Evolutionary conservation across 176 grass and related monocot genomes (phyloP), one percentile per base, ranked within the genome.

Genomic region (Otatea glauca): DNA sequence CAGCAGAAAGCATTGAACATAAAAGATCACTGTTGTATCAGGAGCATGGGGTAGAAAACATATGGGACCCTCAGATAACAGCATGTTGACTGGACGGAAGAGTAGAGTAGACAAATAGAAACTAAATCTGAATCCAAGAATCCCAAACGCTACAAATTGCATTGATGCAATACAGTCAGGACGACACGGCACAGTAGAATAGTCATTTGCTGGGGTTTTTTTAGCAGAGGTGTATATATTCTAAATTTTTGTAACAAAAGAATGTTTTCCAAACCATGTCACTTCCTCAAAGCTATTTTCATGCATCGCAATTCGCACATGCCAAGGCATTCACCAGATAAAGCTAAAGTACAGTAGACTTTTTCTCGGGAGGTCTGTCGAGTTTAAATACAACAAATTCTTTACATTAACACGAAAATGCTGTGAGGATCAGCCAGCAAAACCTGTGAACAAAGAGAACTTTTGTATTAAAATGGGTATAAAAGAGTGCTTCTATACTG

Each of bases 321-420:
- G n/a, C 59, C 75, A 77, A 37, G 65, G 83, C 21, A 24, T 79
- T 74, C 73, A 87, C 49, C 88, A 74, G 72, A 78, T 74, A 75
- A 83, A 80, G 34, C 68, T 80, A 45, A 69, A 35, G 63, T 87
- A 84, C 80, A 90, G 13, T 35, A 64, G 68, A 70, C 81, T 79
- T 74, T 88, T 83, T 68, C 35, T 80, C 24, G 1, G 43, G 32
- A 63, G 85, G 69, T 60, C 74, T 70, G 23, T 49, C 7, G 15
- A 54, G 75, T 80, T 83, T 84, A 68, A 87, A 87, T 87, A 84
- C 84, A 87, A 91, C 61, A 87, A 79, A 90, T 75, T 87, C 80
- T 87, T 87, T 90, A 90, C 89, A 84, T 79, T 79, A 79, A 87
- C 74, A 84, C 42, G 80, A 75, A 87, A 66, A 53, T 39, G 39